Evolutionary conservation across 75 land plant species (phyloP).

Genomic region (Picea glauca): DNA sequence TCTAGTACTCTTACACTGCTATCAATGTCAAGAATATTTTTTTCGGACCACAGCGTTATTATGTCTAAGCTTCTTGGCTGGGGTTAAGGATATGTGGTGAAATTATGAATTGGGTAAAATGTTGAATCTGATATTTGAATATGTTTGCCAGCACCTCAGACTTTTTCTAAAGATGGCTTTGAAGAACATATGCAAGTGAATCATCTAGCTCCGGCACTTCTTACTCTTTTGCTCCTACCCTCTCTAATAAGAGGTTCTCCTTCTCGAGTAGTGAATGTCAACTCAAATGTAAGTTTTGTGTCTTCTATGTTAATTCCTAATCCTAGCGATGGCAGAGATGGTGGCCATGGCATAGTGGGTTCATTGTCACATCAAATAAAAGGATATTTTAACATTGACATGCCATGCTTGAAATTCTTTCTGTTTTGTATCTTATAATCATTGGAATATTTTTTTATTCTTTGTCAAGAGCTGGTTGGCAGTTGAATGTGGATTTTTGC

Average conservation of each 20-base stretch:
- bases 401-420: neutral
- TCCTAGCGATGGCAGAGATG: neutral
- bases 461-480: neutral
- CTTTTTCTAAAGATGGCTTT: conserved; percentile 82
- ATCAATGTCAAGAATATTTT: neutral
- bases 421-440: neutral
- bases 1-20: neutral
- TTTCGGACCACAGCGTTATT: neutral
- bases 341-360: neutral
- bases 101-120: too few species aligned
- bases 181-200: conserved; percentile 99
- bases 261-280: conserved; percentile 89
- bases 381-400: neutral
- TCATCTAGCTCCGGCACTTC: conserved; percentile 87
- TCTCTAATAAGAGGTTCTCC: conserved; percentile 89
- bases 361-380: neutral
- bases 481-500: neutral
- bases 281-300: conserved; percentile 73
- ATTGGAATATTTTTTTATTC: neutral
- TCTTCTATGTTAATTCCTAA: neutral
- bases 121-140: conserved; percentile 7
- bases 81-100: neutral
- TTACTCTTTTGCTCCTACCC: conserved; percentile 85
- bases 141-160: conserved; percentile 58
- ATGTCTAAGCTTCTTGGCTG: neutral